phyloP scores from a whole-genome alignment of 495 filamentous ascomycete genomes.

The Monascus purpureus region DNA sequence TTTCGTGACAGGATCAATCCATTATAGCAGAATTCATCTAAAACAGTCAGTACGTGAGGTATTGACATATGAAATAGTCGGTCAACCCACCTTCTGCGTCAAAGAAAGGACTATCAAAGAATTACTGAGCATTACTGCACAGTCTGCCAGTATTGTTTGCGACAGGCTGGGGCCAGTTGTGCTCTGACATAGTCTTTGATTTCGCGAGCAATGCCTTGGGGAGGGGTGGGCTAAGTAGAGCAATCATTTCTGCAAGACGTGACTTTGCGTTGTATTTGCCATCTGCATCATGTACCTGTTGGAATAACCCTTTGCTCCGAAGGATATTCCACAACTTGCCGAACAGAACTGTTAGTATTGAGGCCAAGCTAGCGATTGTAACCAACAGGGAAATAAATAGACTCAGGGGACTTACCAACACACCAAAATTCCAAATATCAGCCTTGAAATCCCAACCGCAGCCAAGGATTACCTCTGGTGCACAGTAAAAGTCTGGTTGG shows the following conservation, averaged over 20 bases:
- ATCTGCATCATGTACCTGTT: constrained; percentile 8
- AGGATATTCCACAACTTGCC: constrained; percentile 35
- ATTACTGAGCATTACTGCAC: constrained; percentile 10
- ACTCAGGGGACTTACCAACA: constrained; percentile 15
- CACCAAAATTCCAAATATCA: constrained; percentile 27
- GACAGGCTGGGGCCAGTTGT: constrained; percentile 9
- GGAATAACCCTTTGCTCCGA: constrained; percentile 25
- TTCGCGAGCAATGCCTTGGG: constrained; percentile 15
- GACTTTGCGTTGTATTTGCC: constrained; percentile 15
- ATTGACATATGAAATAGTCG: neutral
- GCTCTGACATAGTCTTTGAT: constrained; percentile 5
- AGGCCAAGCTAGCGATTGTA: constrained; percentile 7
- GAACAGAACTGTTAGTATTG: constrained; percentile 4
- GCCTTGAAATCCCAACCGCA: constrained; percentile 21
- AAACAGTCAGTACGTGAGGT: neutral
- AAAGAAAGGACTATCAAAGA: constrained; percentile 14
- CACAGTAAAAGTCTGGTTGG: constrained; percentile 22
- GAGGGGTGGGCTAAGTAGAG: constrained; percentile 17
- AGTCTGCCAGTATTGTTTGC: constrained; percentile 4
- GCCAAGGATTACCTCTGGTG: constrained; percentile 22
- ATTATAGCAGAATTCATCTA: constrained; percentile 9
- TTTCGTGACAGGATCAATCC: constrained; percentile 9
- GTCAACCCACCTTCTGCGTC: constrained; percentile 9
- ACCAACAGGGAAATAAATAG: constrained; percentile 2
- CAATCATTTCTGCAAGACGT: constrained; percentile 22